Evolutionary conservation across 768 basidiomycete genomes (phyloP).

Genomic region (Suillus subluteus): DNA sequence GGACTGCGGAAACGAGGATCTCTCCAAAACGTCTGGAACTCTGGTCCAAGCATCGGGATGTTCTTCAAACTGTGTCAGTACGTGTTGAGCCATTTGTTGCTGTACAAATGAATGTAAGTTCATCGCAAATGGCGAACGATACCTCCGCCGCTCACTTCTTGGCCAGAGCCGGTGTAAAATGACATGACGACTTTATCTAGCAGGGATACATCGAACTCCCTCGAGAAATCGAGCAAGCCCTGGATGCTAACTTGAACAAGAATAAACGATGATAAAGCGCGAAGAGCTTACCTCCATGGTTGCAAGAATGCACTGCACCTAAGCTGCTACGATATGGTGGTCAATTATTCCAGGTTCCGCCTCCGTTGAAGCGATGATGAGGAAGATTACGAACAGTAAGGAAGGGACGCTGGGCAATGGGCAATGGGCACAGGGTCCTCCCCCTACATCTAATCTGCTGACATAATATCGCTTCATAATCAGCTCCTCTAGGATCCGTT

Average conservation of each 20-base stretch:
- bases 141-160: slow-evolving; percentile 59
- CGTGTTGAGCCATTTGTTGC: slow-evolving; percentile 95
- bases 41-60: slow-evolving; percentile 96
- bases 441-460: slow-evolving; percentile 37
- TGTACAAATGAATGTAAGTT: slow-evolving; percentile 36
- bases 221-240: slow-evolving; percentile 92
- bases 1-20: slow-evolving; percentile 80
- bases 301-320: slow-evolving; percentile 16
- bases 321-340: slow-evolving; percentile 13
- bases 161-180: slow-evolving; percentile 84
- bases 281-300: slow-evolving; percentile 42
- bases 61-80: slow-evolving; percentile 96
- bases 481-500: neutral
- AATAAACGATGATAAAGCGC: slow-evolving; percentile 8
- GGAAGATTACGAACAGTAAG: slow-evolving; percentile 16
- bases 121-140: slow-evolving; percentile 3
- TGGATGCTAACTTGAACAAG: slow-evolving; percentile 34
- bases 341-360: slow-evolving; percentile 14
- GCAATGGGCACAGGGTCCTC: slow-evolving; percentile 39
- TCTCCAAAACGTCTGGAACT: slow-evolving; percentile 92
- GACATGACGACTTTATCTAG: slow-evolving; percentile 94
- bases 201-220: slow-evolving; percentile 89
- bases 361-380: slow-evolving; percentile 16
- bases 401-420: slow-evolving; percentile 31
- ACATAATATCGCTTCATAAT: slow-evolving; percentile 32